These are phyloP conservation scores for Salvia hispanica DNA, from an alignment of 257 asterid genomes.

Conservation along the genomic window DNA sequence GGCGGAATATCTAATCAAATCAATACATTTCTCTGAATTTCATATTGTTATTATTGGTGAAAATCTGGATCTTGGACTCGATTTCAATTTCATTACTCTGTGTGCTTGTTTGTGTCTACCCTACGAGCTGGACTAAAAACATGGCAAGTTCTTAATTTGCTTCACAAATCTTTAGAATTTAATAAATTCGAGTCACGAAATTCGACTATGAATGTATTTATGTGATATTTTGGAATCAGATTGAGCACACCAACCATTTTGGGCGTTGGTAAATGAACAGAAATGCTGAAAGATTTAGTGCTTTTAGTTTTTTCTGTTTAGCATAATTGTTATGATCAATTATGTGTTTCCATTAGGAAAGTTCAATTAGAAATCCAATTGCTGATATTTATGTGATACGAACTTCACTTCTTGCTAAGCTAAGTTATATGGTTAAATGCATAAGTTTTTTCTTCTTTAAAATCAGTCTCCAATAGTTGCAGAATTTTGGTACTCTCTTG, in stretches of 20 bases:
- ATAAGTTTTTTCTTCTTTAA: background rate
- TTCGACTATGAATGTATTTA: slow-evolving; percentile 6
- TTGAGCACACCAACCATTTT: slow-evolving; percentile 10
- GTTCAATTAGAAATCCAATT: too few species aligned
- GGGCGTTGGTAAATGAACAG: background rate
- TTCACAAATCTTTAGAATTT: slow-evolving; percentile 9
- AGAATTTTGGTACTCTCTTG: background rate
- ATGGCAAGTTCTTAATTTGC: slow-evolving; percentile 17
- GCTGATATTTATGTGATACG: too few species aligned
- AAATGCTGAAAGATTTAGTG: background rate
- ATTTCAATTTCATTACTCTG: background rate
- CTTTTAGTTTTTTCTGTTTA: background rate
- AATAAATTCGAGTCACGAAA: too few species aligned
- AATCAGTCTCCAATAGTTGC: background rate
- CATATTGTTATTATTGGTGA: slow-evolving; percentile 25
- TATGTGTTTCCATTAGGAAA: background rate
- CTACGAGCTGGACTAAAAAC: slow-evolving; percentile 10
- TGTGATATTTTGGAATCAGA: slow-evolving; percentile 8
- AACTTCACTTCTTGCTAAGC: background rate
- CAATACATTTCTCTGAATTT: background rate
- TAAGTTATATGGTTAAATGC: background rate
- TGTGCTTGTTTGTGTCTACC: background rate
- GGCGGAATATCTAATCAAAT: background rate
- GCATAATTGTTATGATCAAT: background rate
- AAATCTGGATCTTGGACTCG: slow-evolving; percentile 40